Percentiles rank a stretch among this genome's conserved stretches.
These are phyloP conservation scores for Liquidambar formosana DNA, from an alignment of 164 flowering plant genomes.

Conservation along the genomic window DNA sequence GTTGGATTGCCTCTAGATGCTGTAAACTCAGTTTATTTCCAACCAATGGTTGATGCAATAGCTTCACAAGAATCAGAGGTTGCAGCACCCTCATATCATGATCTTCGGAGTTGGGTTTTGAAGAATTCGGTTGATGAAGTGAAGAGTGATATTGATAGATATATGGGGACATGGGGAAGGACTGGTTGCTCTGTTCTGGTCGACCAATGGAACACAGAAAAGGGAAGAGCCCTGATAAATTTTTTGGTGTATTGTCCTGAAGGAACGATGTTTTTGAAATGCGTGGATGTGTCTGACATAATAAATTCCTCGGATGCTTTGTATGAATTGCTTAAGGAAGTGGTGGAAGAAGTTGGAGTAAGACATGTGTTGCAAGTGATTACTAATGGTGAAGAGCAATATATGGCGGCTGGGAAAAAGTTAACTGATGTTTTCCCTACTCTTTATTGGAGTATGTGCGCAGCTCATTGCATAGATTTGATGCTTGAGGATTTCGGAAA, in stretches of 20 bases:
- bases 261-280: conserved; percentile 72
- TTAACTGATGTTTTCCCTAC: conserved; percentile 59
- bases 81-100: conserved; percentile 58
- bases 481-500: conserved; percentile 76
- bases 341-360: conserved; percentile 82
- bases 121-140: conserved; percentile 68
- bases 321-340: conserved; percentile 62
- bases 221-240: conserved; percentile 47
- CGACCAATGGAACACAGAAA: conserved; percentile 56
- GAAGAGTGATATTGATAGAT: conserved; percentile 43
- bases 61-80: conserved; percentile 54
- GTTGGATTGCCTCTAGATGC: conserved; percentile 72
- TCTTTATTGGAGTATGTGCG: conserved; percentile 80
- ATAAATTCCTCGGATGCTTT: conserved; percentile 49
- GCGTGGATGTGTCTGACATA: conserved; percentile 58
- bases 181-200: conserved; percentile 82
- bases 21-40: conserved; percentile 73
- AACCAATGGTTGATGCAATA: conserved; percentile 83
- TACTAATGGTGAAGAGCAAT: conserved; percentile 55
- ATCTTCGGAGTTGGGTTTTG: conserved; percentile 76
- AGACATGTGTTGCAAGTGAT: conserved; percentile 79
- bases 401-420: conserved; percentile 54
- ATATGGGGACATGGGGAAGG: conserved; percentile 51
- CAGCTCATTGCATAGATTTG: conserved; percentile 55
- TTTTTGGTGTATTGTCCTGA: conserved; percentile 70